Base-by-base conservation (phyloP, 345 rosid genomes). In the Passiflora organensis region DNA sequence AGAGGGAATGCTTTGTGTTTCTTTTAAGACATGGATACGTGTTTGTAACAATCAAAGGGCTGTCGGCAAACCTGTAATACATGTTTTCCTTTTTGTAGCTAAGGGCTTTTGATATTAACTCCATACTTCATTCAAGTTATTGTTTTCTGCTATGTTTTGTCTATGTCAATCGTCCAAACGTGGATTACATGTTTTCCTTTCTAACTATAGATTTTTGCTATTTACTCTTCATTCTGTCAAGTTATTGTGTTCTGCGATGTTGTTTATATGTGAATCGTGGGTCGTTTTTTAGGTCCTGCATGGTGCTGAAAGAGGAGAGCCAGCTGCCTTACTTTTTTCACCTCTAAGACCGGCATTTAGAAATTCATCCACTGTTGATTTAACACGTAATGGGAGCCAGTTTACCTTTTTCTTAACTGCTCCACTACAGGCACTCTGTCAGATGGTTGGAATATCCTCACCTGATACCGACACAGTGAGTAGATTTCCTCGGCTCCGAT, bases 281-380 rank as follows among this genome's bases (percentile, higher is more conserved):
- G n/a, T 49, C 58, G 54, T 22, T 54, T 66, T 76, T 24, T 85
- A 94, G 99, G 81, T 85, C 58, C 59, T 89, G 56, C 88, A 75
- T 51, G 96, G 97, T 20, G 88, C 84, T 62, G 96, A 94, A 75
- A 83, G 86, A 75, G 97, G 91, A 58, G 99, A 94, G 81, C 66
- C 81, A 37, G 84, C 84, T 66, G 99, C 89, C 53, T 63, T 94
- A 49, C 75, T 89, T 68, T 95, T 94, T 69, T 94, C 99, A 21
- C 97, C 97, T 50, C 68, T 75, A 63, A 83, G 75, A 72, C 81
- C 86, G 28, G 72, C 74, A 22, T 83, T 76, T 51, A 79, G 72
- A 69, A 76, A 70, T 41, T 69, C 42, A 41, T 68, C 81, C 16
- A 55, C 34, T 66, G 71, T 69, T 67, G 78, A 79, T 62, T 37